Percentiles rank a stretch among this genome's conserved stretches.
These are phyloP conservation scores for Glycyrrhiza uralensis DNA, from an alignment of 306 rosid species.

Conservation along the genomic window DNA sequence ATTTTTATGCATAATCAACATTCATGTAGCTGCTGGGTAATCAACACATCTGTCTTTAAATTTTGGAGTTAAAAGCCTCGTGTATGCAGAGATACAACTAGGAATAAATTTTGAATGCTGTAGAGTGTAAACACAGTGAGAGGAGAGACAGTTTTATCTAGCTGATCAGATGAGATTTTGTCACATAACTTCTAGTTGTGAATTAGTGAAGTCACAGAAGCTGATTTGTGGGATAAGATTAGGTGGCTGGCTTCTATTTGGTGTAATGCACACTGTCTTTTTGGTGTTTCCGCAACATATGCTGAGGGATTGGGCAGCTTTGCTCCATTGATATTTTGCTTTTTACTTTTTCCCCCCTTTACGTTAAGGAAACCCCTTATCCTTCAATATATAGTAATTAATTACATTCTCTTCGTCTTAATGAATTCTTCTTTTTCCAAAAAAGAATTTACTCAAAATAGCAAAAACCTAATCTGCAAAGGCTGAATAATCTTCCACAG, in stretches of 20 bases:
- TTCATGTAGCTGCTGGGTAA: not conserved
- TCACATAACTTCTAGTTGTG: conserved; percentile 20
- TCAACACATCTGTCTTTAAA: conserved; percentile 17
- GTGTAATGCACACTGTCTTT: not conserved
- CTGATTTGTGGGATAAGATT: conserved; percentile 12
- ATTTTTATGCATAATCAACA: not conserved
- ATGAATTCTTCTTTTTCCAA: not conserved
- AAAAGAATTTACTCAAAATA: not conserved
- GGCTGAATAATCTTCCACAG: not conserved
- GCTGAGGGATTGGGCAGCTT: not conserved
- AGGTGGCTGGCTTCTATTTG: not conserved
- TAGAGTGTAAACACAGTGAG: not conserved
- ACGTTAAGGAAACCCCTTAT: not conserved
- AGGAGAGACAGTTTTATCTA: conserved; percentile 9
- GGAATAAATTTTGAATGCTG: conserved; percentile 1
- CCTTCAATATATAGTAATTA: not conserved
- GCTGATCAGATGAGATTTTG: conserved; percentile 14
- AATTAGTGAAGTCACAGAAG: not conserved
- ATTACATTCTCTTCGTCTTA: conserved; percentile 3
- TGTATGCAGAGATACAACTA: not conserved
- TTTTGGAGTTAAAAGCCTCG: not conserved
- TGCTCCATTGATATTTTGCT: not conserved
- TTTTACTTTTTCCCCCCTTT: not conserved
- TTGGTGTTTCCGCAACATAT: not conserved
- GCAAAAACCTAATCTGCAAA: not conserved